These are phyloP conservation scores for Boletellus dicymbophilus DNA, from an alignment of 1,284 basidiomycete species.

Conservation along the genomic window DNA sequence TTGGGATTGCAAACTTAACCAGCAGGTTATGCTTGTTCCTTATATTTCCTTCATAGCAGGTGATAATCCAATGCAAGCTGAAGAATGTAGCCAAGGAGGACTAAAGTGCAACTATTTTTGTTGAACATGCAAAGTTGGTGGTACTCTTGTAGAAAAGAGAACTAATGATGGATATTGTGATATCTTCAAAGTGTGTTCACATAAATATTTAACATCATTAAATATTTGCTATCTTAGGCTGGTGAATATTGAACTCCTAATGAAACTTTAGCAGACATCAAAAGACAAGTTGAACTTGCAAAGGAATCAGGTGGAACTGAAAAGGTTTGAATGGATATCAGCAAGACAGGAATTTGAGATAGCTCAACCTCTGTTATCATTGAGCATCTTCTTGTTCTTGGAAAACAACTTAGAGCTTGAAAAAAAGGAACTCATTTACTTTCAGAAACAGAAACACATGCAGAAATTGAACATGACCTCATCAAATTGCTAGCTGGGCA, in stretches of 20 bases:
- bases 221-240: not conserved
- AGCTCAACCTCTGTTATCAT: no score
- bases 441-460: no score
- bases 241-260: not conserved
- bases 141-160: not conserved
- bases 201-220: no score
- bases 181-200: not conserved
- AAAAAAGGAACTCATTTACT: no score
- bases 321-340: no score
- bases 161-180: not conserved
- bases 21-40: constrained; percentile 28
- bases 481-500: not conserved
- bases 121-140: constrained; percentile 25
- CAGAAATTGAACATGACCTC: no score
- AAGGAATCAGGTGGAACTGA: no score
- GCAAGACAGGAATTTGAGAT: no score
- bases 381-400: no score
- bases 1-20: constrained; percentile 21
- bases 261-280: not conserved
- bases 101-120: constrained; percentile 33
- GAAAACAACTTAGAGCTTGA: no score
- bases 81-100: constrained; percentile 33
- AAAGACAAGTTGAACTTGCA: no score
- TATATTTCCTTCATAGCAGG: constrained; percentile 27
- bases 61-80: constrained; percentile 39